Evolutionary conservation across 768 basidiomycete genomes (phyloP).

Genomic region (Russula sp.): DNA sequence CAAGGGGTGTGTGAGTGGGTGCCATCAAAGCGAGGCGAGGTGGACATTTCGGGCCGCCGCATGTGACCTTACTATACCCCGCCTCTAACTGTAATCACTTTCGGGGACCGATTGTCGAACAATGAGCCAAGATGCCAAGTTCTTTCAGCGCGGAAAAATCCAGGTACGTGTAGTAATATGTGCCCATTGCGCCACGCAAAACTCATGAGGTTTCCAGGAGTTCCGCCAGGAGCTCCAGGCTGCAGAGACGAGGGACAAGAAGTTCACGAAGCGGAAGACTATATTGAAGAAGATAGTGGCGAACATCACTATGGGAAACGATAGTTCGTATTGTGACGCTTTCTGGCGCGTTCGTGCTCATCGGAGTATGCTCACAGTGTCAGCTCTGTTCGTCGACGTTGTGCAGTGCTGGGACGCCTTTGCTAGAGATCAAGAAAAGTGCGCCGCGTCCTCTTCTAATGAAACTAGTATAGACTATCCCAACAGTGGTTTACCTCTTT

Average conservation of each 20-base stretch:
- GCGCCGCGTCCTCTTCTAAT: slow-evolving; percentile 34
- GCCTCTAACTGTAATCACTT: not conserved
- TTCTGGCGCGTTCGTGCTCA: slow-evolving; percentile 26
- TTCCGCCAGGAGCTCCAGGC: slow-evolving; percentile 89
- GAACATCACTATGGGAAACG: slow-evolving; percentile 99
- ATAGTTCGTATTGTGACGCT: slow-evolving; percentile 63
- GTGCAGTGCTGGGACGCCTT: slow-evolving; percentile 91
- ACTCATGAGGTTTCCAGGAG: slow-evolving; percentile 50
- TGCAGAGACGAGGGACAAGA: slow-evolving; percentile 95
- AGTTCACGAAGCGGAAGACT: slow-evolving; percentile 88
- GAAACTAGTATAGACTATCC: not conserved
- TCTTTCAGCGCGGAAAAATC: slow-evolving; percentile 89
- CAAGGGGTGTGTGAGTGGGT: slow-evolving; percentile 2
- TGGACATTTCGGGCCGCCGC: not conserved
- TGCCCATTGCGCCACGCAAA: slow-evolving; percentile 5
- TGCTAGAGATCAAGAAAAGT: slow-evolving; percentile 99
- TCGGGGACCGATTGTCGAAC: not conserved
- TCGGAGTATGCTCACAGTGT: slow-evolving; percentile 56
- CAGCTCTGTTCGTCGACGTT: slow-evolving; percentile 91
- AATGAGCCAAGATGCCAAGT: slow-evolving; percentile 80
- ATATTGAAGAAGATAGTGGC: slow-evolving; percentile 97
- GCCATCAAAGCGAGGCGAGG: not conserved
- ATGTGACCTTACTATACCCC: not conserved
- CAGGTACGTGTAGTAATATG: slow-evolving; percentile 51
- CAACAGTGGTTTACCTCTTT: slow-evolving; percentile 93